Evolutionary conservation across 73 alveolate species (phyloP), one percentile per base, ranked within the genome.

Genomic region (Paramecium octaurelia): DNA sequence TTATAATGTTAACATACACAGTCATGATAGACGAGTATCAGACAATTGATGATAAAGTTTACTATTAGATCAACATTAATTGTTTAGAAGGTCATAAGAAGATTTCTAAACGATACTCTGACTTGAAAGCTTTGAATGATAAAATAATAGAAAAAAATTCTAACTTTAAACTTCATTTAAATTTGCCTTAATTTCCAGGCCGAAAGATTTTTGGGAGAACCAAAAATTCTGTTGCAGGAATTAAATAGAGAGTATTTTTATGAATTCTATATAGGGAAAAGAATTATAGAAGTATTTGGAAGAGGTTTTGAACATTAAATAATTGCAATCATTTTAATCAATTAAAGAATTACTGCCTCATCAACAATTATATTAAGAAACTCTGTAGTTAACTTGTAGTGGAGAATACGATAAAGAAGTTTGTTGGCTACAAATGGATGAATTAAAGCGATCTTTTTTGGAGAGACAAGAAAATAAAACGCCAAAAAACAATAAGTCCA

Each of bases 361-460:
- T 31, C 18, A 34, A 16, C 14, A 35, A 20, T 44, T 20, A 27
- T 24, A 21, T 24, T 34, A 80, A 44, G 91, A 80, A 24, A n/a
- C 91, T 11, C 48, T 80, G n/a, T 7, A 31, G 23, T 8, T 80
- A 23, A 20, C 34, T 9, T 8, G 8, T 7, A 27, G 57, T 44
- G 70, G 18, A 3, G 91, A 80, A 48, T 80, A 80, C 21, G 46
- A 34, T 31, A 80, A 80, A 23, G 91, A 80, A 38, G 23, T 43
- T 14, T 80, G 91, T 44, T 80, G 91, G 91, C 5, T 23, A 21
- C 44, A 80, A 80, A 80, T 80, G 91, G 91, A 80, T 46, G 91
- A 80, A 21, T 46, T 80, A 42, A 80, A 80, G 57, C 34, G 91
- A 80, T 80, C 91, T 40, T 80, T 21, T 43, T 80, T 80, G n/a